Conservation (phyloP, 2,329 filamentous ascomycete species). For the Alternaria postmessia region DNA sequence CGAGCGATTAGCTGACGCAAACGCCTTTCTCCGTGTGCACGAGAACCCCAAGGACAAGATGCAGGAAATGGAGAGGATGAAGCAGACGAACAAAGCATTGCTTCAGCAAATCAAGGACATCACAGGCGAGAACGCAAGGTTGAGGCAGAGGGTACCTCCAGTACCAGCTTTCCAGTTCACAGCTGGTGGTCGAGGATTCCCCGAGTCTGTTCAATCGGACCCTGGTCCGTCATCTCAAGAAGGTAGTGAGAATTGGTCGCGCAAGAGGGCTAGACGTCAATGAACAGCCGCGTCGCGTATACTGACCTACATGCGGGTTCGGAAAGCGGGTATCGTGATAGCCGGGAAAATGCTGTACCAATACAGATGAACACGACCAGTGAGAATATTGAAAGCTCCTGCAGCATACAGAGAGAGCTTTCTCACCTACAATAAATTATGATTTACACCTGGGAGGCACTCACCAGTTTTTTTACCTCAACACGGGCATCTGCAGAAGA, state of each 20-base stretch:
- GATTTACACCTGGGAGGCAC: not conserved
- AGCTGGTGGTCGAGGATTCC: not conserved
- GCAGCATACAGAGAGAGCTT: not conserved
- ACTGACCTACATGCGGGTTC: not conserved
- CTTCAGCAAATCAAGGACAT: not conserved
- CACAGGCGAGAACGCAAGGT: not conserved
- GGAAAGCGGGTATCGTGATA: not conserved
- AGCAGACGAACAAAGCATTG: not conserved
- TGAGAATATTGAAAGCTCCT: not conserved
- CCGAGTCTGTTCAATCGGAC: not conserved
- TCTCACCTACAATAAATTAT: too few species aligned
- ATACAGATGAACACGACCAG: not conserved
- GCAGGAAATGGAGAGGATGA: not conserved
- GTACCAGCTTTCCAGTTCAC: not conserved
- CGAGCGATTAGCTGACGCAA: not conserved
- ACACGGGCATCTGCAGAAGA: not conserved
- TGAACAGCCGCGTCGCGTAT: not conserved
- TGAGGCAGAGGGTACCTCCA: not conserved
- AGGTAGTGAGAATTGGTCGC: not conserved
- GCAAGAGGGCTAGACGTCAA: not conserved
- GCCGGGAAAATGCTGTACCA: not conserved
- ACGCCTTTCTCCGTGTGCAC: not conserved
- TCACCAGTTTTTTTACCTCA: not conserved
- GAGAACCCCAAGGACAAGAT: not conserved
- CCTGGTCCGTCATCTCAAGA: not conserved